phyloP scores from a whole-genome alignment of 257 asterid genomes.

The Penstemon newberryi region DNA sequence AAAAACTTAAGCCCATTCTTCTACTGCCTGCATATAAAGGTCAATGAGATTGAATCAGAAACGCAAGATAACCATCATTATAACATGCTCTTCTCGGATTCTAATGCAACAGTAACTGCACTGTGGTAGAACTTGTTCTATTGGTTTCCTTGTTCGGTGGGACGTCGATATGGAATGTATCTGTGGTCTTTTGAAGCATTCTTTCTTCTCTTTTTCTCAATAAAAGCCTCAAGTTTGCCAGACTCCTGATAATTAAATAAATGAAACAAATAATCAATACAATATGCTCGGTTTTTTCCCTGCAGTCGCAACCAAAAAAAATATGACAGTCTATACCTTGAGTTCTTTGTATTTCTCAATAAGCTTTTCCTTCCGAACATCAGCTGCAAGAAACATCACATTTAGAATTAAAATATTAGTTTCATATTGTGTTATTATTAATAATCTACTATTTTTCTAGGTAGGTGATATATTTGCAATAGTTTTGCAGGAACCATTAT shows the following conservation, averaged over 20 bases:
- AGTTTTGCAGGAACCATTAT: too few relatives aligned
- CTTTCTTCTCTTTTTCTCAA: constrained; percentile 78
- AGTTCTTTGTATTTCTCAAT: constrained; percentile 77
- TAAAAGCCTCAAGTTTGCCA: constrained; percentile 80
- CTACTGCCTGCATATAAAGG: too few relatives aligned
- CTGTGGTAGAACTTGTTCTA: neutral
- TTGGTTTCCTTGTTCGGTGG: constrained; percentile 36
- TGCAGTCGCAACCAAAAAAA: too few relatives aligned
- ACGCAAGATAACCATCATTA: too few relatives aligned
- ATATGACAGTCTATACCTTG: constrained; percentile 44
- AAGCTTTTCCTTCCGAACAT: constrained; percentile 62
- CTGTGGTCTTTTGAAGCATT: constrained; percentile 91
- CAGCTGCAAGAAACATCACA: constrained; percentile 57
- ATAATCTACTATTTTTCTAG: neutral
- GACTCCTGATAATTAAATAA: constrained; percentile 47
- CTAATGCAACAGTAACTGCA: too few relatives aligned
- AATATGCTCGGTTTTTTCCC: neutral
- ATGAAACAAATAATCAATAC: neutral
- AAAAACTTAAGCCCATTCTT: too few relatives aligned
- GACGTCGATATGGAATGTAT: constrained; percentile 80
- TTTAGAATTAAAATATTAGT: neutral
- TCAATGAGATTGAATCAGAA: too few relatives aligned
- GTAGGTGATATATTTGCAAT: too few relatives aligned
- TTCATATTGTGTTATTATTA: neutral
- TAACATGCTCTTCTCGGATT: too few relatives aligned